Evolutionary conservation across 345 rosid genomes (phyloP).

Genomic region (Lumnitzera littorea): DNA sequence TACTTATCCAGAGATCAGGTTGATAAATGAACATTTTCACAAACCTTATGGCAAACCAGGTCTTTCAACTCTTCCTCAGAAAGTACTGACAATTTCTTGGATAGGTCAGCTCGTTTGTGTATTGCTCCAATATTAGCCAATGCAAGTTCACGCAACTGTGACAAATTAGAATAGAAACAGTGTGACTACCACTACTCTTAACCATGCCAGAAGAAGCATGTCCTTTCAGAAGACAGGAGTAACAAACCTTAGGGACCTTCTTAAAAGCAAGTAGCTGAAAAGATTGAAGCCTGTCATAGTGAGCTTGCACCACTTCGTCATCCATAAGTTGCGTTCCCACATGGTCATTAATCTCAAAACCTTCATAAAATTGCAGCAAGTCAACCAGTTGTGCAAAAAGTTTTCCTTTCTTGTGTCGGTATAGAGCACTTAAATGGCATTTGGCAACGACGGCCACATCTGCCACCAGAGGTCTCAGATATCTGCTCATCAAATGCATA

Average conservation of each 20-base stretch:
- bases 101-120: conserved; percentile 83
- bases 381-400: conserved; percentile 95
- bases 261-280: conserved; percentile 89
- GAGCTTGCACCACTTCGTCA: conserved; percentile 86
- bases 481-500: conserved; percentile 35
- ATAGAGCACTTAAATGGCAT: conserved; percentile 86
- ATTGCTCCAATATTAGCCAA: conserved; percentile 78
- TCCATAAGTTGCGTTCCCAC: conserved; percentile 89
- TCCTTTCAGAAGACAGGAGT: background rate
- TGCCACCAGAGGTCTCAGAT: conserved; percentile 91
- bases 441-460: conserved; percentile 94
- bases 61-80: conserved; percentile 74
- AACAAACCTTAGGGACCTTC: conserved; percentile 79
- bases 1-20: background rate
- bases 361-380: conserved; percentile 90
- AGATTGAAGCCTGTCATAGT: conserved; percentile 78
- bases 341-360: conserved; percentile 97
- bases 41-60: conserved; percentile 89
- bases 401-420: conserved; percentile 79
- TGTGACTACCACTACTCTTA: conserved; percentile 3
- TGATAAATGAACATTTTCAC: conserved; percentile 11
- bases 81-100: conserved; percentile 75
- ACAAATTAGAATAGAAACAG: conserved; percentile 9
- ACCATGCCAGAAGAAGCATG: background rate
- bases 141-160: conserved; percentile 81